Percentiles rank a stretch among this genome's conserved stretches.
phyloP scores from a whole-genome alignment of 1,139 yeast genomes.

The Waltiozyma sp. region DNA sequence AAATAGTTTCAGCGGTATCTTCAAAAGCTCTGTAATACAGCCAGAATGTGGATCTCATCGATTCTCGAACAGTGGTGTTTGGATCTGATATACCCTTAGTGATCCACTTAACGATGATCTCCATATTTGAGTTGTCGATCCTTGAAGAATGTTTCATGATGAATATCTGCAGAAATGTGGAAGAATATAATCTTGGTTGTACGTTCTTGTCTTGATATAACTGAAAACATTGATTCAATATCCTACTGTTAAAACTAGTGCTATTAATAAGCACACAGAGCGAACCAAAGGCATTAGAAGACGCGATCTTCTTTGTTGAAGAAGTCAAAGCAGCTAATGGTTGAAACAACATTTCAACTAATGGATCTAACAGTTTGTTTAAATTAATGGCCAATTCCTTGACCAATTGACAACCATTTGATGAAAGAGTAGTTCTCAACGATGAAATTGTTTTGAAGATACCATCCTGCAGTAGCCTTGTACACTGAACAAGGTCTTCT shows the following conservation, averaged over 20 bases:
- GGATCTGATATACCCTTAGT: conserved; percentile 65
- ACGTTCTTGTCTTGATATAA: conserved; percentile 49
- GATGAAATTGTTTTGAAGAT: conserved; percentile 61
- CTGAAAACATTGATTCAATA: conserved; percentile 38
- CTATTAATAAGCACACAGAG: conserved; percentile 51
- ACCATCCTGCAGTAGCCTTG: conserved; percentile 39
- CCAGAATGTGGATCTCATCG: conserved; percentile 72
- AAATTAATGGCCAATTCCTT: conserved; percentile 56
- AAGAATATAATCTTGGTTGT: conserved; percentile 54
- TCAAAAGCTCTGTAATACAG: conserved; percentile 42
- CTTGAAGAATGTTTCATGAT: conserved; percentile 37
- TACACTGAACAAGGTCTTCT: conserved; percentile 28
- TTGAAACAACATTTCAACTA: conserved; percentile 52
- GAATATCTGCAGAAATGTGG: conserved; percentile 59
- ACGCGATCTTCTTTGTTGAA: conserved; percentile 71
- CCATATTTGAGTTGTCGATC: conserved; percentile 28
- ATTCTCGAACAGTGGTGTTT: conserved; percentile 68
- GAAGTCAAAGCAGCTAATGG: conserved; percentile 54
- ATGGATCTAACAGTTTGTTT: conserved; percentile 39
- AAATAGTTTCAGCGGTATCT: conserved; percentile 26
- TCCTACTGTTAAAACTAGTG: conserved; percentile 41
- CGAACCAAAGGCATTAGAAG: conserved; percentile 61
- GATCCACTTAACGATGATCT: conserved; percentile 41
- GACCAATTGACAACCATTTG: conserved; percentile 67
- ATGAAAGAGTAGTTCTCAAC: conserved; percentile 71